phyloP scores from a whole-genome alignment of 1,284 basidiomycete genomes.

The Tetrapyrgos nigripes region DNA sequence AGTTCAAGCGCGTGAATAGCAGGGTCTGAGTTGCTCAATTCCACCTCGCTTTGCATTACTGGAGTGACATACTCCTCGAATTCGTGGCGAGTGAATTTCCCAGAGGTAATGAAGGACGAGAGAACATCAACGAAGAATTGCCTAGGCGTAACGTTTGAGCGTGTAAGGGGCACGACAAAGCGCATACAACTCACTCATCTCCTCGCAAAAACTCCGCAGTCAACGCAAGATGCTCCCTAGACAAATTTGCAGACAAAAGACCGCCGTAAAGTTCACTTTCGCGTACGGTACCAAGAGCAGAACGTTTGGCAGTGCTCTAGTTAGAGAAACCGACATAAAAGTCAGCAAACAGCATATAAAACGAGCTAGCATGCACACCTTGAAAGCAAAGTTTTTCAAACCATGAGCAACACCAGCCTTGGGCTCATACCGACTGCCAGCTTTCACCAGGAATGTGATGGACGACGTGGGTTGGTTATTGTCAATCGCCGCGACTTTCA shows the following conservation, averaged over 20 bases:
- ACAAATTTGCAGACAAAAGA: slow-evolving; percentile 85
- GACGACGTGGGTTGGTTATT: slow-evolving; percentile 82
- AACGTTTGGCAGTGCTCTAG: slow-evolving; percentile 86
- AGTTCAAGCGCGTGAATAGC: slow-evolving; percentile 77
- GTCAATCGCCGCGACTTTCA: slow-evolving; percentile 88
- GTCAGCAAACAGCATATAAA: background rate
- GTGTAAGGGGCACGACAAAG: slow-evolving; percentile 6
- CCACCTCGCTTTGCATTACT: slow-evolving; percentile 72
- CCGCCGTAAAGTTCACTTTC: slow-evolving; percentile 96
- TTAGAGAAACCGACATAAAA: too few species aligned
- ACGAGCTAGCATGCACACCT: slow-evolving; percentile 61
- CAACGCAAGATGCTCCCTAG: slow-evolving; percentile 90
- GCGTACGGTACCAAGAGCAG: slow-evolving; percentile 89
- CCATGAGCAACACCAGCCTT: slow-evolving; percentile 89
- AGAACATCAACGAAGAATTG: slow-evolving; percentile 88
- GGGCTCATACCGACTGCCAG: slow-evolving; percentile 87
- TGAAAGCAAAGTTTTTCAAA: slow-evolving; percentile 97
- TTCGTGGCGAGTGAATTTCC: slow-evolving; percentile 88
- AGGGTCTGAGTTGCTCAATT: slow-evolving; percentile 67
- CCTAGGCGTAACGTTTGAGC: slow-evolving; percentile 48
- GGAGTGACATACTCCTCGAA: slow-evolving; percentile 88
- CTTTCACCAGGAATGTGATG: slow-evolving; percentile 91
- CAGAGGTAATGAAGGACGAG: slow-evolving; percentile 81
- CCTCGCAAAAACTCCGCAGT: slow-evolving; percentile 96
- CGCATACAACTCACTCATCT: slow-evolving; percentile 82